Percentiles rank a stretch among this genome's conserved stretches.
Evolutionary conservation across 768 basidiomycete genomes (phyloP).

Genomic region (Lyophyllum semitale): DNA sequence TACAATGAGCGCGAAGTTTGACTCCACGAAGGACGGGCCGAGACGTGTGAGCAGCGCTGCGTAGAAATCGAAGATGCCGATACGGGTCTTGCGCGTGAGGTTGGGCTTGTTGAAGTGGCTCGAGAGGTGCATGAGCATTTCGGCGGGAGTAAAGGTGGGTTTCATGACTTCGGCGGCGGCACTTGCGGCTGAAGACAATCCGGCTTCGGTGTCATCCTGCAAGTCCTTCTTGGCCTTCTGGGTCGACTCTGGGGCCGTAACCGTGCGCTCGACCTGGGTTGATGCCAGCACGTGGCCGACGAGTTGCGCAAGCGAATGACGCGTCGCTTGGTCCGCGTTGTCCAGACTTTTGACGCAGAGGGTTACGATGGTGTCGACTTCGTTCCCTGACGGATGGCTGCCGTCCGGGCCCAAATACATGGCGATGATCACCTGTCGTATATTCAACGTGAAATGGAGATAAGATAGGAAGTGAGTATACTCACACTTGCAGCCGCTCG

Average conservation of each 20-base stretch:
- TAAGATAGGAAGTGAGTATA: background rate
- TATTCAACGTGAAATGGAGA: slow-evolving; percentile 17
- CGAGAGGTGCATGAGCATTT: slow-evolving; percentile 86
- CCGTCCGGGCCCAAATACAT: slow-evolving; percentile 61
- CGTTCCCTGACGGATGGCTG: slow-evolving; percentile 57
- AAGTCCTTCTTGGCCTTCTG: slow-evolving; percentile 65
- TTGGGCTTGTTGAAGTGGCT: slow-evolving; percentile 77
- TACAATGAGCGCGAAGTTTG: slow-evolving; percentile 78
- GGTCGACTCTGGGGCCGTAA: slow-evolving; percentile 43
- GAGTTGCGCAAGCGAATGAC: slow-evolving; percentile 78
- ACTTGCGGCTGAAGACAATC: slow-evolving; percentile 40
- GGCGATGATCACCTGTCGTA: slow-evolving; percentile 41
- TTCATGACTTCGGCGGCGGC: slow-evolving; percentile 59
- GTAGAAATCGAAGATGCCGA: slow-evolving; percentile 91
- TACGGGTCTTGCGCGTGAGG: slow-evolving; percentile 67
- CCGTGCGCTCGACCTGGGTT: slow-evolving; percentile 70
- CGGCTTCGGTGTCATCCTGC: slow-evolving; percentile 61
- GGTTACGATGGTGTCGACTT: slow-evolving; percentile 75
- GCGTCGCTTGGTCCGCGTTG: slow-evolving; percentile 78
- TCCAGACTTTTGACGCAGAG: slow-evolving; percentile 78
- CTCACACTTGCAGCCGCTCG: slow-evolving; percentile 78
- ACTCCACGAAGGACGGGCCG: slow-evolving; percentile 78
- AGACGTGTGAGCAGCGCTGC: slow-evolving; percentile 73
- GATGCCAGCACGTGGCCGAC: slow-evolving; percentile 82
- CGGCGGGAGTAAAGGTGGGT: slow-evolving; percentile 67